Conservation (phyloP, 768 basidiomycete species). For the Leccinum fibrillosum region DNA sequence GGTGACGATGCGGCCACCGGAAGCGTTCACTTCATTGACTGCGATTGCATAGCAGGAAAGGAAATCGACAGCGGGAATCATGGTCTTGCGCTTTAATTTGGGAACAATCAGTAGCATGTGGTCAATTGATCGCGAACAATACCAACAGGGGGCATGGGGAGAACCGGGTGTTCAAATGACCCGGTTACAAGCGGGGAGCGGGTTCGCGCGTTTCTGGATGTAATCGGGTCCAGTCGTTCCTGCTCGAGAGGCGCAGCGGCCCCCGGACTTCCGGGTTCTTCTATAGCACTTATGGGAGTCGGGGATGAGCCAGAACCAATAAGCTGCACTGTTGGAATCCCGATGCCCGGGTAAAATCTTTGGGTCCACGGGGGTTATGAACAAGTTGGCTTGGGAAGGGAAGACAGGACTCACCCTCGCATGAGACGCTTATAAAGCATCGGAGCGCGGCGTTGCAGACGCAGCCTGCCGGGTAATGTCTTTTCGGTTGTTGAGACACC, state of each 20-base stretch:
- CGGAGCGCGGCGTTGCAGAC: conserved; percentile 79
- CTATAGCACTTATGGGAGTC: conserved; percentile 16
- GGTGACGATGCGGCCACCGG: conserved; percentile 91
- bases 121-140: conserved; percentile 1
- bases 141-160: conserved; percentile 81
- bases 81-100: conserved; percentile 62
- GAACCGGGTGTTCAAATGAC: conserved; percentile 71
- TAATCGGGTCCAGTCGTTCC: conserved; percentile 3
- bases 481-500: conserved; percentile 80
- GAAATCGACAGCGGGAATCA: conserved; percentile 92
- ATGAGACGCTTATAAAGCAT: conserved; percentile 87
- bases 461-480: conserved; percentile 83
- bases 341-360: conserved; percentile 53
- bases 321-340: conserved; percentile 33
- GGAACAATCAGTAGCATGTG: conserved; percentile 1
- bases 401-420: conserved; percentile 58
- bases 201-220: conserved; percentile 1
- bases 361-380: conserved; percentile 21
- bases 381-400: neutral
- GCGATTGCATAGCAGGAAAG: conserved; percentile 92
- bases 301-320: conserved; percentile 31
- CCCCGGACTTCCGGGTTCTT: conserved; percentile 20
- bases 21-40: conserved; percentile 93
- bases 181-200: conserved; percentile 57
- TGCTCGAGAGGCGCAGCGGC: neutral